These are phyloP conservation scores for Proliferodiscus dingleyae DNA, from an alignment of 2,329 filamentous ascomycete species.

Conservation along the genomic window DNA sequence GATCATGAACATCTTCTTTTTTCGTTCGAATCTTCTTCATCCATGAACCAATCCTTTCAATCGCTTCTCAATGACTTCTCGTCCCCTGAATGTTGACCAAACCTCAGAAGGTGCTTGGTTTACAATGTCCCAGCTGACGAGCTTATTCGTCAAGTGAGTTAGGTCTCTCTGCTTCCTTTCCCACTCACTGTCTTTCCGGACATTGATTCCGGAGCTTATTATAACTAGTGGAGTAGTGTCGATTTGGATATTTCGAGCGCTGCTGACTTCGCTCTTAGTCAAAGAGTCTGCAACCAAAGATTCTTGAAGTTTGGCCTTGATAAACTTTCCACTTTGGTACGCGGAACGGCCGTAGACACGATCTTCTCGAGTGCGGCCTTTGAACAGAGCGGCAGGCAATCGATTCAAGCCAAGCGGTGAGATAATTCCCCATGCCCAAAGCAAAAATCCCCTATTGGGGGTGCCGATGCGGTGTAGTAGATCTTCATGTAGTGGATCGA, in stretches of 20 bases:
- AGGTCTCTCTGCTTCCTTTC: conserved; percentile 80
- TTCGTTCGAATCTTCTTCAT: background rate
- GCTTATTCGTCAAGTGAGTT: conserved; percentile 70
- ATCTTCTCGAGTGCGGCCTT: conserved; percentile 73
- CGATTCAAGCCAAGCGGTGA: conserved; percentile 83
- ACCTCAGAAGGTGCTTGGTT: conserved; percentile 79
- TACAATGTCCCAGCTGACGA: conserved; percentile 82
- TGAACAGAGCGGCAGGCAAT: conserved; percentile 74
- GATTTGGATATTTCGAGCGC: conserved; percentile 73
- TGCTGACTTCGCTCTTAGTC: conserved; percentile 75
- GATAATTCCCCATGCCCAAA: conserved; percentile 82
- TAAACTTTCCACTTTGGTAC: conserved; percentile 74
- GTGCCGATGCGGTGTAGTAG: conserved; percentile 64
- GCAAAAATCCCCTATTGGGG: conserved; percentile 68
- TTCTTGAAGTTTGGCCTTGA: conserved; percentile 91
- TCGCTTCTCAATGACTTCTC: conserved; percentile 72
- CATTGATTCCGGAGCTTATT: conserved; percentile 73
- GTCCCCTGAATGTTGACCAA: conserved; percentile 71
- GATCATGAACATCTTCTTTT: too few species aligned
- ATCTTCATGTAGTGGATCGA: conserved; percentile 88
- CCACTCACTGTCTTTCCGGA: conserved; percentile 67
- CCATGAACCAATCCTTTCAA: conserved; percentile 59
- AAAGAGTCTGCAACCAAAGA: conserved; percentile 81
- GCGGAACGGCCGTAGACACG: conserved; percentile 77
- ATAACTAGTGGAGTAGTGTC: conserved; percentile 71